phyloP scores from a whole-genome alignment of 1,284 basidiomycete genomes.

The Fomitopsis betulina region DNA sequence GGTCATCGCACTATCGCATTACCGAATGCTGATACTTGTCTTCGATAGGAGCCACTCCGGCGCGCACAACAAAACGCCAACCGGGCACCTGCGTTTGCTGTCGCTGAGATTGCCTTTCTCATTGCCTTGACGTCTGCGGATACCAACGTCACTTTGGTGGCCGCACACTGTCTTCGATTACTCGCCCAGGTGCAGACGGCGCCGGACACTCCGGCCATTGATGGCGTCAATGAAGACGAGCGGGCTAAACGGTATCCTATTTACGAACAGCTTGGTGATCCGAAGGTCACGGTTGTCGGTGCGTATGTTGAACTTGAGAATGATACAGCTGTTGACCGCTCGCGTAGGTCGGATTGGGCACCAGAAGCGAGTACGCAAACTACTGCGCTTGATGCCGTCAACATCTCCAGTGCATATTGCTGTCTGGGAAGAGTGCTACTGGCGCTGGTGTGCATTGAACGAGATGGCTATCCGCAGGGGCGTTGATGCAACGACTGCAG shows the following conservation, averaged over 20 bases:
- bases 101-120: conserved; percentile 69
- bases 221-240: conserved; percentile 52
- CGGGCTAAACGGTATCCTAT: conserved; percentile 62
- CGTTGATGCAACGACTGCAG: conserved; percentile 21
- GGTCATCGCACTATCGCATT: conserved; percentile 10
- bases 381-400: conserved; percentile 59
- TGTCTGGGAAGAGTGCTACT: conserved; percentile 81
- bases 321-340: background rate
- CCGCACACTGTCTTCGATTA: conserved; percentile 63
- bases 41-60: conserved; percentile 36
- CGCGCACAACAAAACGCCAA: conserved; percentile 43
- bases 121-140: conserved; percentile 68
- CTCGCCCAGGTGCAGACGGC: conserved; percentile 63
- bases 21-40: conserved; percentile 17
- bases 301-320: conserved; percentile 22
- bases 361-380: conserved; percentile 76
- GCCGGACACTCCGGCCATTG: conserved; percentile 46
- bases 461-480: conserved; percentile 28
- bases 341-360: conserved; percentile 61
- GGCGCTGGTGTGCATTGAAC: conserved; percentile 33
- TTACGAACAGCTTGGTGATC: conserved; percentile 76
- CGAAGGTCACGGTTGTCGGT: conserved; percentile 66
- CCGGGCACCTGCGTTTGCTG: conserved; percentile 56
- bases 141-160: conserved; percentile 57
- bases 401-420: conserved; percentile 66